Percentiles rank a stretch among this genome's conserved stretches.
Evolutionary conservation across 768 basidiomycete genomes (phyloP).

Genomic region (Postia placenta): DNA sequence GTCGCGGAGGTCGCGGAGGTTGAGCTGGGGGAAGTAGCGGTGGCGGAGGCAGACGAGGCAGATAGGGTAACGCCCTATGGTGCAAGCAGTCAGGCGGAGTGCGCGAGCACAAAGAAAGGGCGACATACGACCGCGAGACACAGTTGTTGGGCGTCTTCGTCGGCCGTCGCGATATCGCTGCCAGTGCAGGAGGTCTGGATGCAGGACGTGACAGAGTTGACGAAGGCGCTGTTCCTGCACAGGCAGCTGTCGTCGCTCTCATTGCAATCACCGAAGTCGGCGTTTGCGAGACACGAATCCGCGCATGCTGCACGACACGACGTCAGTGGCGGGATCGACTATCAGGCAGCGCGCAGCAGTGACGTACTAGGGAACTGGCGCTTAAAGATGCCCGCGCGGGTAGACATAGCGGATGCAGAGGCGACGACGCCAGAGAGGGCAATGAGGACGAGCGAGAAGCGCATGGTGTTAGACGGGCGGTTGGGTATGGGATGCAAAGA

Average conservation of each 20-base stretch:
- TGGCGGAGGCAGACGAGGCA: slow-evolving; percentile 20
- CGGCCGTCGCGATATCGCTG: slow-evolving; percentile 17
- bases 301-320: slow-evolving; percentile 41
- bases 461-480: no score
- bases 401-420: slow-evolving; percentile 14
- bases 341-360: neutral
- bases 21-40: slow-evolving; percentile 13
- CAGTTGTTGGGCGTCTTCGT: slow-evolving; percentile 18
- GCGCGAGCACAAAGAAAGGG: neutral
- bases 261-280: slow-evolving; percentile 40
- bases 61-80: slow-evolving; percentile 50
- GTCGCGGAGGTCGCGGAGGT: slow-evolving; percentile 11
- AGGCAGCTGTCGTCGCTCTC: slow-evolving; percentile 46
- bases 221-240: slow-evolving; percentile 23
- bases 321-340: neutral
- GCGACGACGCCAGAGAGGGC: slow-evolving; percentile 35
- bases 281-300: slow-evolving; percentile 36
- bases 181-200: slow-evolving; percentile 21
- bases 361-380: slow-evolving; percentile 12
- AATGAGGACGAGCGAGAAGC: slow-evolving; percentile 37
- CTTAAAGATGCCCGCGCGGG: slow-evolving; percentile 6
- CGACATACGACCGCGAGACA: slow-evolving; percentile 23
- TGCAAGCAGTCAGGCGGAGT: neutral
- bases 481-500: slow-evolving; percentile 14
- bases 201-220: slow-evolving; percentile 24